These are phyloP conservation scores for Trichophaea hybrida DNA, from an alignment of 2,329 filamentous ascomycete genomes.

Conservation along the genomic window DNA sequence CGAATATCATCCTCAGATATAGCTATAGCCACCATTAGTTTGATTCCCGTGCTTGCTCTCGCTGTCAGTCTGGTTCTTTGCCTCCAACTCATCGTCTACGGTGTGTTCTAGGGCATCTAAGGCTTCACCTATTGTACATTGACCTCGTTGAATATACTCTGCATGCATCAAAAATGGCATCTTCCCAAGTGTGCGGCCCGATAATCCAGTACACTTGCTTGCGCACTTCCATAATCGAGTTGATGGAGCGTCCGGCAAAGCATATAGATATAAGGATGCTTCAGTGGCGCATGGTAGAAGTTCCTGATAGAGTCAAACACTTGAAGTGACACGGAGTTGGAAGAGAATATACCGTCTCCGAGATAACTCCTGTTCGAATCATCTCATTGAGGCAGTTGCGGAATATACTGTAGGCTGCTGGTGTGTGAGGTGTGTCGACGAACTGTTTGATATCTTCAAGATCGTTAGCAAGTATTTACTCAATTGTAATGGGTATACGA, in stretches of 20 bases:
- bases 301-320: slow-evolving; percentile 3
- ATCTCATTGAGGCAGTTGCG: slow-evolving; percentile 24
- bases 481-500: background rate
- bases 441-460: slow-evolving; percentile 23
- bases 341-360: slow-evolving; percentile 17
- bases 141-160: slow-evolving; percentile 18
- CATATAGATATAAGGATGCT: slow-evolving; percentile 20
- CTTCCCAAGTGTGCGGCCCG: slow-evolving; percentile 23
- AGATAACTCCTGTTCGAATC: slow-evolving; percentile 24
- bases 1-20: background rate
- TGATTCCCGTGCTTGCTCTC: background rate
- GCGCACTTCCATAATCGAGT: slow-evolving; percentile 23
- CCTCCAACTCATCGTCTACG: slow-evolving; percentile 13
- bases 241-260: slow-evolving; percentile 23
- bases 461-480: background rate
- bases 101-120: slow-evolving; percentile 15
- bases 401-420: slow-evolving; percentile 25
- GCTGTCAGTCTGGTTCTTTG: background rate
- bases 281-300: slow-evolving; percentile 16
- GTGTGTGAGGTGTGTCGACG: slow-evolving; percentile 20
- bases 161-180: slow-evolving; percentile 27
- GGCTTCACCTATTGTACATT: slow-evolving; percentile 16
- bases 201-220: slow-evolving; percentile 19
- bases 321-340: background rate
- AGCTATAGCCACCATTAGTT: background rate